Conservation (phyloP, 2,329 filamentous ascomycete genomes). For the Aspergillus sp. region DNA sequence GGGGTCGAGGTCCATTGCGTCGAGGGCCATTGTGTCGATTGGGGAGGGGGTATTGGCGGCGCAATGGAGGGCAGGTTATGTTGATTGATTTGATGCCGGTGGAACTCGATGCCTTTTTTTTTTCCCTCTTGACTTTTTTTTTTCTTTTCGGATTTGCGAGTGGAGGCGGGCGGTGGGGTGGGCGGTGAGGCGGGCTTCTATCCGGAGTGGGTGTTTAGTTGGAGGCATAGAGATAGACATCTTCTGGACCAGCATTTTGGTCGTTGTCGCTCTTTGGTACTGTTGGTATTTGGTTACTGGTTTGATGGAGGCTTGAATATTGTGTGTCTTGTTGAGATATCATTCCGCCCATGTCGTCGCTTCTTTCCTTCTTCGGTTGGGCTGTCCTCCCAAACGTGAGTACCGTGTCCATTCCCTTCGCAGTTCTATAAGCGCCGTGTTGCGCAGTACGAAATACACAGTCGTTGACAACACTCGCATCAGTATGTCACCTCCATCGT, state of each 20-base stretch:
- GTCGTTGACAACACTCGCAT: not conserved
- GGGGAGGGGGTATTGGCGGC: not conserved
- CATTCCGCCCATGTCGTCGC: constrained; percentile 38
- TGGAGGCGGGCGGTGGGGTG: constrained; percentile 15
- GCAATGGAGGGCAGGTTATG: constrained; percentile 13
- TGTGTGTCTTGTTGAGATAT: too few relatives aligned
- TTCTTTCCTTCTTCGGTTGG: constrained; percentile 62
- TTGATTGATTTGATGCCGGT: constrained; percentile 4
- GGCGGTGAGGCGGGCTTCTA: constrained; percentile 14
- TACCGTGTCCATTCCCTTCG: constrained; percentile 7
- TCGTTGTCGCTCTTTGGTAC: not conserved
- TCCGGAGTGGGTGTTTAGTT: not conserved
- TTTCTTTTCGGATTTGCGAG: constrained; percentile 8
- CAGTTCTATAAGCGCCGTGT: not conserved
- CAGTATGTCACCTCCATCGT: constrained; percentile 76
- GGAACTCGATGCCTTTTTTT: constrained; percentile 18
- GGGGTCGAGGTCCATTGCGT: constrained; percentile 44
- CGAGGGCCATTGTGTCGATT: constrained; percentile 36
- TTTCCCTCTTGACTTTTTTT: not conserved
- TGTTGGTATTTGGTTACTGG: not conserved
- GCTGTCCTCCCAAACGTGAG: constrained; percentile 62
- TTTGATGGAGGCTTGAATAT: not conserved
- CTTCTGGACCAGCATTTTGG: not conserved
- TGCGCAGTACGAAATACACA: not conserved
- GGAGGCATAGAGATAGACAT: not conserved